Conservation (phyloP, 2,329 filamentous ascomycete species). For the Raffaelea arxii region DNA sequence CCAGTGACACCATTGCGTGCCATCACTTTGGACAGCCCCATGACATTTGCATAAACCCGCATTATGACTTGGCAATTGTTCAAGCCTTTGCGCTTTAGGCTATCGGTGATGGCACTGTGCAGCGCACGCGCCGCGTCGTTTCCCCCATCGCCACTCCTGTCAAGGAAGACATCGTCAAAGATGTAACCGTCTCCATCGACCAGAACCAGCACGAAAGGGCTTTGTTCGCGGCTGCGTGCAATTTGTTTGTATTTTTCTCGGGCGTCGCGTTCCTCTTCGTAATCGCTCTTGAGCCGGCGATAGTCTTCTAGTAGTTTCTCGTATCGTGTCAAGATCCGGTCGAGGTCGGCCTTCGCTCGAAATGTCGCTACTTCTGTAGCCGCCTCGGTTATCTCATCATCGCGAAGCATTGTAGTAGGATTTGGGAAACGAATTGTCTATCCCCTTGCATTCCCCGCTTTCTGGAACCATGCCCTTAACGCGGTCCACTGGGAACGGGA, state of each 20-base stretch:
- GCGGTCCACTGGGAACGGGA: too few relatives aligned
- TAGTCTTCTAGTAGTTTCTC: slow-evolving; percentile 40
- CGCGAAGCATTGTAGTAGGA: slow-evolving; percentile 14
- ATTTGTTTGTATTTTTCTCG: slow-evolving; percentile 46
- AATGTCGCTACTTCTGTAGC: slow-evolving; percentile 10
- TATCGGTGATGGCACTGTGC: slow-evolving; percentile 37
- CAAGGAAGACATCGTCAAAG: slow-evolving; percentile 41
- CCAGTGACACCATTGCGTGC: slow-evolving; percentile 38
- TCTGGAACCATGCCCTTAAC: too few relatives aligned
- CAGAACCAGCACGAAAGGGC: slow-evolving; percentile 50
- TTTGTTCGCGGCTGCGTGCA: slow-evolving; percentile 37
- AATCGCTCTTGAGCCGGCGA: slow-evolving; percentile 44
- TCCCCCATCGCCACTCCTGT: slow-evolving; percentile 41
- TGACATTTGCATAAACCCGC: slow-evolving; percentile 46
- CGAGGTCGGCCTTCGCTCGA: slow-evolving; percentile 4
- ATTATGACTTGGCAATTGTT: slow-evolving; percentile 44
- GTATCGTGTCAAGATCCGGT: slow-evolving; percentile 16
- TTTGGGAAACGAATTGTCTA: too few relatives aligned
- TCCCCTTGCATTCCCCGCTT: too few relatives aligned
- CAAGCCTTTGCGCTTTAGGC: slow-evolving; percentile 35
- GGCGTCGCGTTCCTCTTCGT: slow-evolving; percentile 43
- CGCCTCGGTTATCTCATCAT: slow-evolving; percentile 12
- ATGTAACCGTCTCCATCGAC: slow-evolving; percentile 53
- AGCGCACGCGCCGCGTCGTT: slow-evolving; percentile 43
- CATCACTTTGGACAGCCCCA: slow-evolving; percentile 39